phyloP scores from a whole-genome alignment of 768 basidiomycete genomes.

The Lentinula detonsa region DNA sequence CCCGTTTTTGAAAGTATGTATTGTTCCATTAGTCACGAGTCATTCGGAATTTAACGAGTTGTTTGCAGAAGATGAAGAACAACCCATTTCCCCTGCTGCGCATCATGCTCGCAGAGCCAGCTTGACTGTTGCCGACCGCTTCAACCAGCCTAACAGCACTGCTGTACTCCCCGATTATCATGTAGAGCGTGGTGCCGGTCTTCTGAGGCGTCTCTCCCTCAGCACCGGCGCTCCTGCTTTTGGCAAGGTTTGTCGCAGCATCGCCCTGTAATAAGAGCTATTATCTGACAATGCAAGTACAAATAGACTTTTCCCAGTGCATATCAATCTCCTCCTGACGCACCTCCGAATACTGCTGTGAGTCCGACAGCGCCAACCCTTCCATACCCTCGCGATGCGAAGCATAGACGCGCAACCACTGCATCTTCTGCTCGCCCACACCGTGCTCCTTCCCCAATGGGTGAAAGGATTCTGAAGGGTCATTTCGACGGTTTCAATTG shows the following conservation, averaged over 20 bases:
- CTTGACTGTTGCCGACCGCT: constrained; percentile 45
- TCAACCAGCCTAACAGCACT: constrained; percentile 37
- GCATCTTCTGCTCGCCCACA: constrained; percentile 46
- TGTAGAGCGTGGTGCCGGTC: constrained; percentile 61
- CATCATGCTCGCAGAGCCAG: constrained; percentile 59
- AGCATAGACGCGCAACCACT: constrained; percentile 57
- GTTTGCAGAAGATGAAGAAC: constrained; percentile 29
- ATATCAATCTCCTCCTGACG: constrained; percentile 23
- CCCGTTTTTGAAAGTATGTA: constrained; percentile 59
- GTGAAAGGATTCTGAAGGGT: constrained; percentile 85
- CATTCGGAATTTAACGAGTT: not conserved
- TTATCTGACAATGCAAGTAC: constrained; percentile 10
- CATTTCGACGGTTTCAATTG: constrained; percentile 89
- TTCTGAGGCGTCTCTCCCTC: constrained; percentile 72
- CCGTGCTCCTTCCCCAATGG: constrained; percentile 82
- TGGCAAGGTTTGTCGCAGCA: constrained; percentile 40
- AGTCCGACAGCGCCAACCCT: constrained; percentile 25
- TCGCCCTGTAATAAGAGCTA: not conserved
- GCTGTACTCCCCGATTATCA: constrained; percentile 38
- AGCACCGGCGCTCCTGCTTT: constrained; percentile 38
- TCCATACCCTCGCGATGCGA: constrained; percentile 25
- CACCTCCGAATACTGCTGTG: constrained; percentile 51
- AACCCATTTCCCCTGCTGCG: constrained; percentile 34
- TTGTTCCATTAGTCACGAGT: not conserved
- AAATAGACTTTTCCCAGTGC: constrained; percentile 20